A percentile compares a stretch with the other conserved stretches of the same genome.
These are phyloP conservation scores for Pseudogymnoascus destructans DNA, from an alignment of 2,329 filamentous ascomycete genomes.

Conservation along the genomic window DNA sequence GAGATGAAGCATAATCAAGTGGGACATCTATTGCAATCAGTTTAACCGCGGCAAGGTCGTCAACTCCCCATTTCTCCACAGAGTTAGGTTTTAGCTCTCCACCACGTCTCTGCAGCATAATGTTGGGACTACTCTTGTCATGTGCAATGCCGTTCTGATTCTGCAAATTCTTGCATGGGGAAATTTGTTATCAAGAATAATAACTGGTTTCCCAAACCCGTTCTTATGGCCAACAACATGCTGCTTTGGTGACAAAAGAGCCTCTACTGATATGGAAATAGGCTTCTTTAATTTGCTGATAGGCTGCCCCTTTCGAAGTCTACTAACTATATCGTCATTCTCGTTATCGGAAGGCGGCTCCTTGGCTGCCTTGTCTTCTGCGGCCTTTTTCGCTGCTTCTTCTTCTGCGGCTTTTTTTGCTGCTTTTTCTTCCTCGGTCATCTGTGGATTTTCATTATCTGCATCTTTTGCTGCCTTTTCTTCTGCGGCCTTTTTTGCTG, in stretches of 20 bases:
- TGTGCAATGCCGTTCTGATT: conserved; percentile 9
- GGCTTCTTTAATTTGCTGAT: conserved; percentile 4
- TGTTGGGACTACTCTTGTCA: not conserved
- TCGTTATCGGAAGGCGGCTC: not conserved
- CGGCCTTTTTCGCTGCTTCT: not conserved
- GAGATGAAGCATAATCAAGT: not conserved
- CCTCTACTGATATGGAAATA: conserved; percentile 2
- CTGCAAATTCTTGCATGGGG: conserved; percentile 12
- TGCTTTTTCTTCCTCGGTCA: not conserved
- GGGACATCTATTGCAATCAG: not conserved
- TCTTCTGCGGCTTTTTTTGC: not conserved
- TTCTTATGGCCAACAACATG: conserved; percentile 9
- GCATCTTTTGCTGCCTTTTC: not conserved
- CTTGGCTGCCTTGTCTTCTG: not conserved
- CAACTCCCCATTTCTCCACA: not conserved
- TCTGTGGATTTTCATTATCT: not conserved
- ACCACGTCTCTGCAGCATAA: conserved; percentile 11
- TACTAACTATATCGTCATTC: conserved; percentile 5
- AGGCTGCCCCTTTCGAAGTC: conserved; percentile 4
- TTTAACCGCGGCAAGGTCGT: not conserved
- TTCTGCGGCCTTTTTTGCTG: too few relatives aligned
- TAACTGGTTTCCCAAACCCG: conserved; percentile 10
- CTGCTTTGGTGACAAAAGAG: not conserved
- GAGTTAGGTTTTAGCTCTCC: conserved; percentile 5
- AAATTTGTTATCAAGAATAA: conserved; percentile 9